Conservation (phyloP, 768 basidiomycete genomes). For the Podaxis sp. region DNA sequence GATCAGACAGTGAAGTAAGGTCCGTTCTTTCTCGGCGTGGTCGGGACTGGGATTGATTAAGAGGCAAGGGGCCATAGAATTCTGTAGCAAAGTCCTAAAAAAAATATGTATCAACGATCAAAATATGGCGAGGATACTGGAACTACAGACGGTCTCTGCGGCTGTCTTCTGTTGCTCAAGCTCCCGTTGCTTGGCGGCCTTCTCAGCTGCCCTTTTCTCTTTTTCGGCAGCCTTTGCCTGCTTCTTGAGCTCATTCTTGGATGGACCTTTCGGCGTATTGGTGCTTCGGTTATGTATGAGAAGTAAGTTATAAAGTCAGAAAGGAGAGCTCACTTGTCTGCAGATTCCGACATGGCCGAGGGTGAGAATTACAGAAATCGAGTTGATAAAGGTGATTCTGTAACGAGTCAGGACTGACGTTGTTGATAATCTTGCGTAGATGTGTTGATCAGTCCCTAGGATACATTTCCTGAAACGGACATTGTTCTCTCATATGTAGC, state of each 20-base stretch:
- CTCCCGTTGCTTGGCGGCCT: constrained; percentile 74
- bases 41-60: constrained; percentile 89
- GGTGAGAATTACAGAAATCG: not conserved
- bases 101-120: constrained; percentile 4
- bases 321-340: constrained; percentile 21
- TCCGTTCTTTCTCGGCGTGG: constrained; percentile 54
- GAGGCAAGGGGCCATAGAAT: constrained; percentile 83
- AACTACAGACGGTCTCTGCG: constrained; percentile 50
- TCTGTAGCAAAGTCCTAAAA: constrained; percentile 68
- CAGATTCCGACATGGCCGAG: constrained; percentile 14
- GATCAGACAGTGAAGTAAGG: constrained; percentile 59
- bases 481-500: not conserved
- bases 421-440: constrained; percentile 12
- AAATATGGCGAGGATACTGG: constrained; percentile 5
- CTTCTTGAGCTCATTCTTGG: constrained; percentile 90
- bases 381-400: not conserved
- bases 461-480: not conserved
- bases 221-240: constrained; percentile 89
- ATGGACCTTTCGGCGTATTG: constrained; percentile 43
- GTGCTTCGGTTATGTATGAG: constrained; percentile 13
- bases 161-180: constrained; percentile 63
- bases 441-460: constrained; percentile 17
- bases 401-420: not conserved
- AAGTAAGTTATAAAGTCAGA: not conserved
- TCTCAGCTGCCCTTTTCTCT: constrained; percentile 83